Evolutionary conservation across 768 basidiomycete species (phyloP).

Genomic region (Rhizopogon roseolus): DNA sequence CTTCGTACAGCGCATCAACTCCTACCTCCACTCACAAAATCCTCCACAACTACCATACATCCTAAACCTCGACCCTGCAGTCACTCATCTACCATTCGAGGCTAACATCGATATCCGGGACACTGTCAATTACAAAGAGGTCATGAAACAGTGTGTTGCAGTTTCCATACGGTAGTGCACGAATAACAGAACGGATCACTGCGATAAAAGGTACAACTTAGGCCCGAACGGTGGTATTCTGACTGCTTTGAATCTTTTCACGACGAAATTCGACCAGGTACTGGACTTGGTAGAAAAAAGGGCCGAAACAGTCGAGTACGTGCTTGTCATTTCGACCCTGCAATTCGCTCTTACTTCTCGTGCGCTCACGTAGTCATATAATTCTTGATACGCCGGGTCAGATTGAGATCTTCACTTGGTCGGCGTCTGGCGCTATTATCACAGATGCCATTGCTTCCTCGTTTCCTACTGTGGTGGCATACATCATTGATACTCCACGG

Average conservation of each 20-base stretch:
- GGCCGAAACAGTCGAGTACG: constrained; percentile 83
- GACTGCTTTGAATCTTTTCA: constrained; percentile 95
- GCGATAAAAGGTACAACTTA: constrained; percentile 79
- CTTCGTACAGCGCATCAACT: constrained; percentile 92
- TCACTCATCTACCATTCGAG: constrained; percentile 85
- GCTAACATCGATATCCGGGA: constrained; percentile 98
- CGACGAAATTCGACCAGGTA: constrained; percentile 98
- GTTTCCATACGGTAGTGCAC: constrained; percentile 15
- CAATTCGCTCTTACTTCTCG: background rate
- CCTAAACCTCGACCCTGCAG: constrained; percentile 96
- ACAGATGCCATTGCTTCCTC: constrained; percentile 95
- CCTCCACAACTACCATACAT: constrained; percentile 82
- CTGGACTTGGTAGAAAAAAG: constrained; percentile 87
- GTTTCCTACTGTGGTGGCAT: constrained; percentile 91
- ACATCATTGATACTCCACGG: constrained; percentile 95
- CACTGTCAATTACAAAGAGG: constrained; percentile 94
- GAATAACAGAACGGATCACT: constrained; percentile 13
- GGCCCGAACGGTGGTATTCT: constrained; percentile 98
- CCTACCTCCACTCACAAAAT: constrained; percentile 72
- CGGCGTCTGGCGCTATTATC: constrained; percentile 96
- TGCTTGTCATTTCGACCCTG: constrained; percentile 5
- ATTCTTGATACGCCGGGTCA: constrained; percentile 97
- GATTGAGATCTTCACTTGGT: constrained; percentile 99
- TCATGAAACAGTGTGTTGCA: constrained; percentile 95
- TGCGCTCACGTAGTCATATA: constrained; percentile 61